Base-by-base conservation (phyloP, 129 eudicot genomes). In the Lactuca sativa region DNA sequence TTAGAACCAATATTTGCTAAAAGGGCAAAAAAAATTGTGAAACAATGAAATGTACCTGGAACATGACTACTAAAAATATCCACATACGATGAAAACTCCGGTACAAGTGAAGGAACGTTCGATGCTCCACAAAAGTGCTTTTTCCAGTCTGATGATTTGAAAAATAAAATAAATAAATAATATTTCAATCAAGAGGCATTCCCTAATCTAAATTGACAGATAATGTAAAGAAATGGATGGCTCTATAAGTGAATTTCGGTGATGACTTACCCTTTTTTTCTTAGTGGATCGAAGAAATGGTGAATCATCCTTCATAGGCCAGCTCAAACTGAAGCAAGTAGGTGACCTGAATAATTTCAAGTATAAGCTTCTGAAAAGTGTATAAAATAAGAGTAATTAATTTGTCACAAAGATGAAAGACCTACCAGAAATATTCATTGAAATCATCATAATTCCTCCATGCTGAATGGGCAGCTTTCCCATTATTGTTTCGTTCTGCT, bases 391-490 rank as follows among this genome's bases (percentile, higher is more conserved):
- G 53, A 67, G 59, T 61, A 73, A 52, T 49, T 37, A 40, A 12
- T 43, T 8, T 25, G 57, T 30, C 2, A 59, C 62, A 33, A 65
- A 41, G 34, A 25, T 25, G 30, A 25, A 25, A 25, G 2, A 72
- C 73, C 66, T 21, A 90, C 99, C 99, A 95, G 84, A 95, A 95
- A 85, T 95, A 95, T 66, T 95, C 99, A 57, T 95, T 95, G 69
- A 95, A 95, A 77, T 95, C 99, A 36, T 95, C 99, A 77, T 95
- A 95, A 72, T 95, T 95, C 70, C 99, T 74, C 99, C 99, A 95
- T 60, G 86, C 79, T 52, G 99, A 95, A 80, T 95, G 99, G 31
- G 97, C 90, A 66, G 95, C 90, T 85, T 85, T 95, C 58, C 99
- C 99, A 80, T 84, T 83, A 70, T 83, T 80, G 82, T 85, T 90